Conservation (phyloP, 2,329 filamentous ascomycete genomes). For the Paecilomyces sp. region DNA sequence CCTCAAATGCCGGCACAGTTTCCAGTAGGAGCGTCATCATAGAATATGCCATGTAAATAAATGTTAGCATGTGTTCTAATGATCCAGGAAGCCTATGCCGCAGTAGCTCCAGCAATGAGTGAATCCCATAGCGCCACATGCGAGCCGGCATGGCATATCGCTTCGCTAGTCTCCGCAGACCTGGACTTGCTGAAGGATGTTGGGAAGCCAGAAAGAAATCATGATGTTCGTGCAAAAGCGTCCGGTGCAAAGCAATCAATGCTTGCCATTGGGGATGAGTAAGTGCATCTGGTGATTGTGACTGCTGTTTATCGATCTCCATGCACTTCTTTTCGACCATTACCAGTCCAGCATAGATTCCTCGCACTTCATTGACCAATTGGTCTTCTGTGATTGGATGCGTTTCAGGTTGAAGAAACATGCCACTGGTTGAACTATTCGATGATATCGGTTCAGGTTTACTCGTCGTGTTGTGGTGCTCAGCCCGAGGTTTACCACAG, state of each 20-base stretch:
- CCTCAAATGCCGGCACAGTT: conserved; percentile 72
- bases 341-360: conserved; percentile 64
- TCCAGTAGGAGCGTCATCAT: conserved; percentile 86
- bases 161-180: conserved; percentile 60
- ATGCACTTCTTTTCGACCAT: conserved; percentile 87
- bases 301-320: conserved; percentile 64
- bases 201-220: conserved; percentile 84
- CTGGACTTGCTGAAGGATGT: conserved; percentile 67
- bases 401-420: conserved; percentile 55
- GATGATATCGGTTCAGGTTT: background rate
- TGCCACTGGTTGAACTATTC: conserved; percentile 9
- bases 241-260: conserved; percentile 73
- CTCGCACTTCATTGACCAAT: conserved; percentile 63
- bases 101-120: conserved; percentile 72
- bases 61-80: conserved; percentile 82
- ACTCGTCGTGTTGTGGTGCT: background rate
- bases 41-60: conserved; percentile 81
- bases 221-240: conserved; percentile 72
- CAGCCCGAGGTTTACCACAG: background rate
- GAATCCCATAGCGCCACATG: conserved; percentile 93
- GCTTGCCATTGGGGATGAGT: conserved; percentile 74
- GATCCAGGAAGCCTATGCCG: conserved; percentile 67
- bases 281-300: conserved; percentile 45
- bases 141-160: conserved; percentile 89
- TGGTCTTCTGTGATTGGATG: conserved; percentile 69